Base-by-base conservation (phyloP, 1,284 basidiomycete genomes). In the Singerocomus inundabilis region DNA sequence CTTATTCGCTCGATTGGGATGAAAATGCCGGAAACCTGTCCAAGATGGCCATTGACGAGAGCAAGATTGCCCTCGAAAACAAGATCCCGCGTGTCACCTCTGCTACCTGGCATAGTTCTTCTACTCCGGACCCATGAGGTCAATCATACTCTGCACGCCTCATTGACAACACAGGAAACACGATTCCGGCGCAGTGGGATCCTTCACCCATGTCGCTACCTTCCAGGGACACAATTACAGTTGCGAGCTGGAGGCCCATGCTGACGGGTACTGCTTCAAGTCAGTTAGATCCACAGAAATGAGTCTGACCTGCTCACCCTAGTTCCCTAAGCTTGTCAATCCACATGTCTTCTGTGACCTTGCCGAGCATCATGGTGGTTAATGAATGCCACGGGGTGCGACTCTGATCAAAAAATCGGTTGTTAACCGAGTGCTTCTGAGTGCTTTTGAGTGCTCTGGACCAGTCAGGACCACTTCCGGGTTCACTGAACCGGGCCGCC, bases 221-320 rank as follows among this genome's bases (percentile, higher is more conserved):
- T 81, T 98, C 24, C 94, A 97, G 67, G 94, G 93, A 46, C 83
- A 79, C 57, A 84, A 93, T 69, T 97, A 97, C 72, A 89, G 88
- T 60, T 96, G 93, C 68, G 93, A 96, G 72, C 76, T 97, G 41
- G 93, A 95, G 68, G 84, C 95, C 29, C 91, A 86, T 71, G 90
- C 90, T 29, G 94, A 97, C 68, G 94, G 93, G 10, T 93, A 90
- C 70, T 77, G 75, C 58, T 76, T 90, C 57, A 90, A 88, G 88
- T 88, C 60, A 38, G 70, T 61, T 6, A n/a, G 29, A 55, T 36
- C 33, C 53, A 31, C 49, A 46, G 41, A 53, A 42, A 38, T 24
- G 41, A 35, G 44, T 15, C 44, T 38, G 15, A 32, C 46, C 49
- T 31, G 10, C 42, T 59, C 33, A 66, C 48, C 32, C 55, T 32